Evolutionary conservation across 192 early-diverging fungal genomes (phyloP), one percentile per base, ranked within the genome.

Genomic region (Coemansia sp.): DNA sequence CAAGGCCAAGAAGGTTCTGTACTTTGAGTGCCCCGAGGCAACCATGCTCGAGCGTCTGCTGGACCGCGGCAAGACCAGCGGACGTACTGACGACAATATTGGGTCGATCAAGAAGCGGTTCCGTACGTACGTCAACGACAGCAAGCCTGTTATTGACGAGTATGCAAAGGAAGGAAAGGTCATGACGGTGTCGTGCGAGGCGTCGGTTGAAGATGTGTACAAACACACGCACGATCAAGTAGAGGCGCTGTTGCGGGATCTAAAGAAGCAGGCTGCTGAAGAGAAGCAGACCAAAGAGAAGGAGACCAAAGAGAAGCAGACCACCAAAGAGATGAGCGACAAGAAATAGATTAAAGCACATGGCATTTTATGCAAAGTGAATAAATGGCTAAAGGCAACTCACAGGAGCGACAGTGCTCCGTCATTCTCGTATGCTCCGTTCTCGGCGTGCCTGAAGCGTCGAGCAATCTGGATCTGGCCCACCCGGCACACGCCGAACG

Each of bases 71-170:
- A 91, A 97, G 71, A 98, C 91, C 22, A 91, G 88, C 55, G 97
- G 97, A 1, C 85, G 97, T 23, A 75, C 86, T 14, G 97, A 99
- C 66, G 97, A 99, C 65, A 97, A 99, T 67, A 87, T 93, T 37
- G 94, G 97, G 66, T 90, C 90, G 6, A 99, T 99, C 86, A 87
- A 85, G 64, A 99, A 99, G 84, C 85, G 97, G 7, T 99, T 99
- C 86, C 69, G 65, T 12, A 90, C 88, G 0, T 99, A 96, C 57
- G 65, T 74, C n/a, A 88, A 96, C 23, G 89, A 88, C 12, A 91
- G 87, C 64, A 94, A 87, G 86, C 96, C 95, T 5, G 97, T 98
- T 4, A 91, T 99, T 62, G 89, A 91, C 50, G 72, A 90, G 40
- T 96, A 88, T 74, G 84, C 72, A 15, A 89, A 88, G 69, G 56